Conservation (phyloP, 805 yeast genomes). For the Sungouiozyma ichnusensis region DNA sequence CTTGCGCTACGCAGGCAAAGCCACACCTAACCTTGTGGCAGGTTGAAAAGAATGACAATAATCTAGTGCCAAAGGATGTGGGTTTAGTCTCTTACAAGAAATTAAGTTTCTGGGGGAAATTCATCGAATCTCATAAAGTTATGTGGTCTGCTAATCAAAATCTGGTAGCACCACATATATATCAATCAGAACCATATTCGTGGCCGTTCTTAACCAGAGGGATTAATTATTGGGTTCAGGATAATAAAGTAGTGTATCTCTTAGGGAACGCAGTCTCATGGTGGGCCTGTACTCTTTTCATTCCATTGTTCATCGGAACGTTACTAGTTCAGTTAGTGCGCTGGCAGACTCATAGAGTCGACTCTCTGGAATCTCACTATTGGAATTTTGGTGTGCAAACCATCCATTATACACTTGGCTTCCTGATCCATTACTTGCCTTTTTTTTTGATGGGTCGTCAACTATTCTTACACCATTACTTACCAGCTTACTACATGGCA, state of each 20-base stretch:
- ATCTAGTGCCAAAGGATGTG: conserved; percentile 30
- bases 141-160: conserved; percentile 76
- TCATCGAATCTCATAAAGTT: conserved; percentile 53
- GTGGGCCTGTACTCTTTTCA: conserved; percentile 57
- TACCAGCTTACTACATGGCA: conserved; percentile 88
- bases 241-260: conserved; percentile 53
- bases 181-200: conserved; percentile 58
- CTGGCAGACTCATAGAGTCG: conserved; percentile 54
- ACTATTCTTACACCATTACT: conserved; percentile 83
- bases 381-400: conserved; percentile 57
- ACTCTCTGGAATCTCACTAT: conserved; percentile 42
- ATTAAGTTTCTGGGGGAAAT: conserved; percentile 46
- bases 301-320: conserved; percentile 41
- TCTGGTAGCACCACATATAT: conserved; percentile 56
- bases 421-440: conserved; percentile 63
- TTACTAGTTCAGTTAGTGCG: conserved; percentile 35
- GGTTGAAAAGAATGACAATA: conserved; percentile 57
- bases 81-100: conserved; percentile 43
- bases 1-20: conserved; percentile 64
- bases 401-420: conserved; percentile 55
- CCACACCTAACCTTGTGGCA: conserved; percentile 57
- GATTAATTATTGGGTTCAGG: conserved; percentile 61
- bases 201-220: conserved; percentile 76
- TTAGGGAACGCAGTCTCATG: conserved; percentile 72
- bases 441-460: conserved; percentile 87